Conservation (phyloP, 108 stramenopile genomes). For the Nannochloropsis salina region DNA sequence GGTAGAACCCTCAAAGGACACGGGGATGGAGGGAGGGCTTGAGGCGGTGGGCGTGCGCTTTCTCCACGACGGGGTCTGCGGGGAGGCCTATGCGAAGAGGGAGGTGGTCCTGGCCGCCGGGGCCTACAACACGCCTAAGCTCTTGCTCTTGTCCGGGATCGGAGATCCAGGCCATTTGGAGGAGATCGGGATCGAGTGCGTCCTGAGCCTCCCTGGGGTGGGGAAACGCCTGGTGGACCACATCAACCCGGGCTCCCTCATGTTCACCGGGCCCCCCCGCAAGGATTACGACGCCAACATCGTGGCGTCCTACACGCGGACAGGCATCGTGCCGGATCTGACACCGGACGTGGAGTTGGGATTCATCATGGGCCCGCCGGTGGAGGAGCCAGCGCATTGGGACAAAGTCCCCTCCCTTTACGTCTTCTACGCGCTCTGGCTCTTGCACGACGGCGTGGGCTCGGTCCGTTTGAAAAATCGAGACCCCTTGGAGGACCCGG, state of each 20-base stretch:
- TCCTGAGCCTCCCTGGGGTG: conserved; percentile 34
- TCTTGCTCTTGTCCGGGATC: conserved; percentile 42
- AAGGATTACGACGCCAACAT: conserved; percentile 16
- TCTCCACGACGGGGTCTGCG: not conserved
- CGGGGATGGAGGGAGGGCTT: not conserved
- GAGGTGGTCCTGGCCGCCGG: conserved; percentile 43
- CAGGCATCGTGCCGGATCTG: not conserved
- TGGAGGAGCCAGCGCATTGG: not conserved
- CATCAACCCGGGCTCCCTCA: not conserved
- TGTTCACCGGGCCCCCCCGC: not conserved
- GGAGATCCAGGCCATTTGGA: conserved; percentile 33
- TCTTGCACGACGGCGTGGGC: not conserved
- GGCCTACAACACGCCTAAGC: conserved; percentile 38
- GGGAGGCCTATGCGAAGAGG: conserved; percentile 12
- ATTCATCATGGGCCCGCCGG: not conserved
- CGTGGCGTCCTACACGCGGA: not conserved
- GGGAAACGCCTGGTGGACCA: conserved; percentile 48
- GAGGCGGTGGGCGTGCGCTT: not conserved
- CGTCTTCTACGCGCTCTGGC: not conserved
- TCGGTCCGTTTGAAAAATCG: not conserved
- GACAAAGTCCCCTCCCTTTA: not conserved
- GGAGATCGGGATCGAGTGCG: conserved; percentile 24
- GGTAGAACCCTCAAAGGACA: not conserved
- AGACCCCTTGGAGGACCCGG: not conserved
- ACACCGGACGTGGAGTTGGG: not conserved